Conservation (phyloP, 371 early-diverging fungal species). For the Mortierella sp. region DNA sequence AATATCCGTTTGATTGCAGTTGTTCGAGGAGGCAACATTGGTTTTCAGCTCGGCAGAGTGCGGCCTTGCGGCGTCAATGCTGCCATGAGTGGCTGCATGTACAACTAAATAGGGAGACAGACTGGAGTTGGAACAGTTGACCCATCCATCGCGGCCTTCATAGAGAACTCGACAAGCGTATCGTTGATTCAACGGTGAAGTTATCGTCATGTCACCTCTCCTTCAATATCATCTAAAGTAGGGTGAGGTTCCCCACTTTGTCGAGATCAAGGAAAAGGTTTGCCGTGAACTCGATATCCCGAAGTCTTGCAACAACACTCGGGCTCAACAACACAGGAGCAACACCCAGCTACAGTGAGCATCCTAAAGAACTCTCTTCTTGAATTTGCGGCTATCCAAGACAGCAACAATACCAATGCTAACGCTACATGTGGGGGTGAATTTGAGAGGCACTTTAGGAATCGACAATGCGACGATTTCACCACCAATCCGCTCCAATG, state of each 20-base stretch:
- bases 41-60: conserved; percentile 6
- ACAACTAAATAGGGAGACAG: neutral
- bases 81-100: conserved; percentile 6
- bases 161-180: conserved; percentile 2
- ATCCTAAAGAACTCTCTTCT: too few relatives aligned
- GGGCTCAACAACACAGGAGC: too few relatives aligned
- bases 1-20: neutral
- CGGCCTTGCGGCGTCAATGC: conserved; percentile 10
- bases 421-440: neutral
- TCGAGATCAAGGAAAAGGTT: too few relatives aligned
- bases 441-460: neutral
- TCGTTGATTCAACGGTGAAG: conserved; percentile 1
- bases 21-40: conserved; percentile 13
- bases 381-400: too few relatives aligned
- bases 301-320: too few relatives aligned
- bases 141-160: neutral
- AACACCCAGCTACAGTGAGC: too few relatives aligned
- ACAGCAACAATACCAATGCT: too few relatives aligned
- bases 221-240: neutral
- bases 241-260: neutral
- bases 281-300: too few relatives aligned
- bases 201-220: neutral
- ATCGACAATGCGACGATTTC: neutral
- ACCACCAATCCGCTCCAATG: neutral
- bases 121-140: neutral